These are phyloP conservation scores for Beauveria varroae DNA, from an alignment of 2,329 filamentous ascomycete genomes.

Conservation along the genomic window DNA sequence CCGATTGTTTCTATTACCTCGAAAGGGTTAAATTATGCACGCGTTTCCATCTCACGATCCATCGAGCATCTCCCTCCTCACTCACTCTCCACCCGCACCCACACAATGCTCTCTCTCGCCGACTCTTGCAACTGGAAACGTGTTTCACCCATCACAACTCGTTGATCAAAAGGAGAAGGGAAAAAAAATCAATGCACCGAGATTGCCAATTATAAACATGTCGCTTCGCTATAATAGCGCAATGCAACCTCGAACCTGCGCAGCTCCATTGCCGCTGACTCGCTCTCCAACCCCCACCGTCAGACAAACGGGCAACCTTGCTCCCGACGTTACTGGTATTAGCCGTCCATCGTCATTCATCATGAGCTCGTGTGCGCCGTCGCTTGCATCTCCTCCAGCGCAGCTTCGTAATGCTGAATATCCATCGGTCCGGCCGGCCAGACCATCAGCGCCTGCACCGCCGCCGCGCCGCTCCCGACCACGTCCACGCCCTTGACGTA, in stretches of 20 bases:
- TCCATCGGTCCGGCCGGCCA: slow-evolving; percentile 71
- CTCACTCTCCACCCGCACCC: neutral
- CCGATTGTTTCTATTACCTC: neutral
- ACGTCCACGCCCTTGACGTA: slow-evolving; percentile 47
- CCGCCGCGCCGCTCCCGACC: slow-evolving; percentile 13
- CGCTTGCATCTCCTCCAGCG: slow-evolving; percentile 30
- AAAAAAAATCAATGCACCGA: neutral
- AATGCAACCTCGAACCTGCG: neutral
- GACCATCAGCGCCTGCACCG: slow-evolving; percentile 67
- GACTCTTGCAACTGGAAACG: neutral
- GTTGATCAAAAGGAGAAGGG: neutral
- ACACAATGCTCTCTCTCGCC: neutral
- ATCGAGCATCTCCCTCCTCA: neutral
- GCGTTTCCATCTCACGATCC: neutral
- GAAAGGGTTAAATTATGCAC: neutral
- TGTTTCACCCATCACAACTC: neutral
- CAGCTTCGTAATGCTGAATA: slow-evolving; percentile 62
- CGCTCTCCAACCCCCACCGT: neutral
- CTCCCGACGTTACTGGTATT: too few species aligned
- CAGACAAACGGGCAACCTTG: neutral
- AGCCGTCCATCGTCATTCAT: neutral
- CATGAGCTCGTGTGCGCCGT: neutral
- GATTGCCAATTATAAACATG: neutral
- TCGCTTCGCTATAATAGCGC: neutral
- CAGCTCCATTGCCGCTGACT: neutral